Conservation (phyloP, 192 early-diverging fungal species). For the Coemansia sp. region DNA sequence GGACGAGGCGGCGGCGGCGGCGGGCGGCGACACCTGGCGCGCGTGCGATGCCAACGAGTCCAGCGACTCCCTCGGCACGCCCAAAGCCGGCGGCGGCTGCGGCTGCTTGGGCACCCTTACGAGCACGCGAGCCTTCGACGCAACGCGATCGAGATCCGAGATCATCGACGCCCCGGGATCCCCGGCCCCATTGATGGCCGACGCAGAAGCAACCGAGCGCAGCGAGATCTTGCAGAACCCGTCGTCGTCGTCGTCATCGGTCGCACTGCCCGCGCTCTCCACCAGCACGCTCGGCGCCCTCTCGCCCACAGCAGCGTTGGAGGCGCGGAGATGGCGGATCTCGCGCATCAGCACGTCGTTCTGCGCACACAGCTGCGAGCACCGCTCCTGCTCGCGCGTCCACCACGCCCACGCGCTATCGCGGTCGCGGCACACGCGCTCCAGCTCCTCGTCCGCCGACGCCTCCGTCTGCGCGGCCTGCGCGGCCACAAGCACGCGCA, state of each 20-base stretch:
- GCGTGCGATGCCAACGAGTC: conserved; percentile 18
- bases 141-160: conserved; percentile 27
- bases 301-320: not conserved
- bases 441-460: conserved; percentile 15
- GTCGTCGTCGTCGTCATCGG: conserved; percentile 32
- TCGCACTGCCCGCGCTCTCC: not conserved
- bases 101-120: conserved; percentile 23
- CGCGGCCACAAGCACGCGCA: conserved; percentile 23
- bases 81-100: not conserved
- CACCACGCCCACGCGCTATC: conserved; percentile 45
- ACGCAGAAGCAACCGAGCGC: conserved; percentile 15
- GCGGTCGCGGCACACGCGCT: conserved; percentile 25
- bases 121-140: conserved; percentile 38
- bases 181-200: conserved; percentile 38
- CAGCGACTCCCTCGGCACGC: conserved; percentile 17
- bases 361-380: conserved; percentile 43
- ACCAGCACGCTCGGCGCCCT: not conserved
- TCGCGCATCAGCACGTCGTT: conserved; percentile 53
- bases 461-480: not conserved
- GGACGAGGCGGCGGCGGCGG: too few relatives aligned
- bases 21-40: too few relatives aligned
- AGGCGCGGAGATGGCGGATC: conserved; percentile 21
- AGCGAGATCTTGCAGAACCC: conserved; percentile 46
- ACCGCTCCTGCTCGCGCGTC: conserved; percentile 46
- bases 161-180: conserved; percentile 14